Conservation (phyloP, 805 yeast species). For the Spathaspora girioi region DNA sequence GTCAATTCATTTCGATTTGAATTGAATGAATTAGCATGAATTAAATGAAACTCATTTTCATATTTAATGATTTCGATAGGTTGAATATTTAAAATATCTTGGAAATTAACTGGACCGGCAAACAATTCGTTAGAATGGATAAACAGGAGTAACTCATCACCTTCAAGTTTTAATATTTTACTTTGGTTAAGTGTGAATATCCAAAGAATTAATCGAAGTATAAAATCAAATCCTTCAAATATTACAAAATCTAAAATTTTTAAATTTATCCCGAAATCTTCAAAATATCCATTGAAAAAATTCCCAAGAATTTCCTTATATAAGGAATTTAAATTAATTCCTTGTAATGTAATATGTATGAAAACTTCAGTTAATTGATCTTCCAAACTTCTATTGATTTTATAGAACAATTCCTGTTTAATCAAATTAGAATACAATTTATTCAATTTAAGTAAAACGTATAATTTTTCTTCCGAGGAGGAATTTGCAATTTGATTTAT, state of each 20-base stretch:
- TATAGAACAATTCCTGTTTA: slow-evolving; percentile 34
- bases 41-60: slow-evolving; percentile 36
- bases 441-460: slow-evolving; percentile 31
- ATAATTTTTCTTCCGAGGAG: slow-evolving; percentile 24
- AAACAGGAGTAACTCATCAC: slow-evolving; percentile 22
- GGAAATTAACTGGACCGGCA: slow-evolving; percentile 8
- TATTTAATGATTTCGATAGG: slow-evolving; percentile 25
- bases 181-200: slow-evolving; percentile 14
- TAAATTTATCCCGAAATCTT: slow-evolving; percentile 3
- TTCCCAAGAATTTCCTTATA: slow-evolving; percentile 17
- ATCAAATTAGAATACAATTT: slow-evolving; percentile 21
- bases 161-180: slow-evolving; percentile 15
- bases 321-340: slow-evolving; percentile 23
- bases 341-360: slow-evolving; percentile 33
- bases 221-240: slow-evolving; percentile 37
- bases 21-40: slow-evolving; percentile 34
- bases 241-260: slow-evolving; percentile 32
- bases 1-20: slow-evolving; percentile 35
- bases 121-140: slow-evolving; percentile 17
- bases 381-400: slow-evolving; percentile 33
- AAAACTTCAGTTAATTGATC: slow-evolving; percentile 25
- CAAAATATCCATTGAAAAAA: slow-evolving; percentile 15
- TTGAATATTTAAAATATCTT: slow-evolving; percentile 13
- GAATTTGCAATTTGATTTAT: slow-evolving; percentile 13
- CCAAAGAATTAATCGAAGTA: slow-evolving; percentile 25